Evolutionary conservation across 106 monocot genomes (phyloP).

Genomic region (Apostasia ramifera): DNA sequence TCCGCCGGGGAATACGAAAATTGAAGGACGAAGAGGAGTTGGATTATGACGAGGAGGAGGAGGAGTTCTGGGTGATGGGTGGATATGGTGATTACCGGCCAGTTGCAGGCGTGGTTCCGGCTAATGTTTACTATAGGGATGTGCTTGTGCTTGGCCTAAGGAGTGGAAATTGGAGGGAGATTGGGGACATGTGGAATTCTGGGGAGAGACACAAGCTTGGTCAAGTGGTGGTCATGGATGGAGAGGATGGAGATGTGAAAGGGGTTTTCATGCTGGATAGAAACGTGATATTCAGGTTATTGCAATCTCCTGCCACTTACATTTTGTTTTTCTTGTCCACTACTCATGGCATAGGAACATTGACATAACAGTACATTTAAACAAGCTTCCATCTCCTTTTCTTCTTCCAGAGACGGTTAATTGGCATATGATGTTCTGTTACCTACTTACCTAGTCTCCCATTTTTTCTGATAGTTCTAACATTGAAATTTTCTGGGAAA

Average conservation of each 20-base stretch:
- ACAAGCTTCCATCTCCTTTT: neutral
- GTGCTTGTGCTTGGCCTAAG: constrained; percentile 57
- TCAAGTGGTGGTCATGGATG: constrained; percentile 42
- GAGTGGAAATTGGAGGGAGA: constrained; percentile 67
- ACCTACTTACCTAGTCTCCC: no score
- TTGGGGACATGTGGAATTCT: constrained; percentile 80
- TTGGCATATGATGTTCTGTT: no score
- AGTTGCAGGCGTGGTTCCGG: constrained; percentile 57
- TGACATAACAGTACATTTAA: neutral
- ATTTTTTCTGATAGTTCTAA: no score
- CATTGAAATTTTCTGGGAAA: no score
- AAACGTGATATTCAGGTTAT: constrained; percentile 66
- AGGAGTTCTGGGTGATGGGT: constrained; percentile 96
- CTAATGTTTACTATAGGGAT: constrained; percentile 62
- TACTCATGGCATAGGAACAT: no score
- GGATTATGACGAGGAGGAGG: constrained; percentile 25
- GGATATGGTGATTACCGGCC: constrained; percentile 69
- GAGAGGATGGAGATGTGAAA: constrained; percentile 22
- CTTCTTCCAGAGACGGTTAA: no score
- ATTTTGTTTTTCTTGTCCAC: neutral
- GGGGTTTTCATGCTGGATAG: constrained; percentile 72
- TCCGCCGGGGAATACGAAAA: neutral
- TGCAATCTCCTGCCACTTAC: neutral
- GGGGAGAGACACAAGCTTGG: constrained; percentile 71
- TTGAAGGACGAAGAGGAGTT: neutral